Evolutionary conservation across 495 filamentous ascomycete species (phyloP).

Genomic region (Neurospora sp.): DNA sequence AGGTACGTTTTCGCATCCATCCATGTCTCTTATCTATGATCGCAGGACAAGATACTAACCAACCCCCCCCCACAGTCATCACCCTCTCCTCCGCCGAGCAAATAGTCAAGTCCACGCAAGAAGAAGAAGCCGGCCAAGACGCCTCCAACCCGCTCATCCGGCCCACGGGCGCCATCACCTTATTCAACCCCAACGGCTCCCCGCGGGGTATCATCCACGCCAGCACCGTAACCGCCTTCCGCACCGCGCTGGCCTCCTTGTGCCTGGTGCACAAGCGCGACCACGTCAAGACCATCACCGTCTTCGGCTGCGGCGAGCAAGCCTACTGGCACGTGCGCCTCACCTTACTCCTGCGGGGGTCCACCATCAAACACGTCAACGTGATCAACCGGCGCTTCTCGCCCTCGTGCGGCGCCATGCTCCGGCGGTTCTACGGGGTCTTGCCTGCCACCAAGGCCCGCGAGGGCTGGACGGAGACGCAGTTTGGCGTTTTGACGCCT

Average conservation of each 20-base stretch:
- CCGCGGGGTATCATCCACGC: constrained; percentile 78
- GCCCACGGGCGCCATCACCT: constrained; percentile 68
- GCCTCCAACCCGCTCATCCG: constrained; percentile 35
- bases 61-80: constrained; percentile 17
- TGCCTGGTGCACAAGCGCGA: constrained; percentile 63
- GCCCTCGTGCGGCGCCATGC: constrained; percentile 44
- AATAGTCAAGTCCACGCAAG: not conserved
- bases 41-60: not conserved
- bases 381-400: constrained; percentile 61
- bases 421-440: constrained; percentile 47
- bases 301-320: constrained; percentile 87
- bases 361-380: constrained; percentile 64
- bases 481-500: constrained; percentile 61
- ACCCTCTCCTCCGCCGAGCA: constrained; percentile 20
- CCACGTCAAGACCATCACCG: constrained; percentile 58
- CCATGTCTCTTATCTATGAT: not conserved
- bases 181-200: constrained; percentile 52
- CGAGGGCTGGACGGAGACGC: constrained; percentile 46
- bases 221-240: constrained; percentile 80
- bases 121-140: constrained; percentile 6
- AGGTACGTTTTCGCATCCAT: constrained; percentile 20
- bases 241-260: constrained; percentile 74
- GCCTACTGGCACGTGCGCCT: constrained; percentile 91
- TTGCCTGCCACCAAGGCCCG: constrained; percentile 39
- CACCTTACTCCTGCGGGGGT: constrained; percentile 60